Percentiles rank a stretch among this genome's conserved stretches.
phyloP scores from a whole-genome alignment of 2,329 filamentous ascomycete genomes.

The Cucurbitaria berberidis region DNA sequence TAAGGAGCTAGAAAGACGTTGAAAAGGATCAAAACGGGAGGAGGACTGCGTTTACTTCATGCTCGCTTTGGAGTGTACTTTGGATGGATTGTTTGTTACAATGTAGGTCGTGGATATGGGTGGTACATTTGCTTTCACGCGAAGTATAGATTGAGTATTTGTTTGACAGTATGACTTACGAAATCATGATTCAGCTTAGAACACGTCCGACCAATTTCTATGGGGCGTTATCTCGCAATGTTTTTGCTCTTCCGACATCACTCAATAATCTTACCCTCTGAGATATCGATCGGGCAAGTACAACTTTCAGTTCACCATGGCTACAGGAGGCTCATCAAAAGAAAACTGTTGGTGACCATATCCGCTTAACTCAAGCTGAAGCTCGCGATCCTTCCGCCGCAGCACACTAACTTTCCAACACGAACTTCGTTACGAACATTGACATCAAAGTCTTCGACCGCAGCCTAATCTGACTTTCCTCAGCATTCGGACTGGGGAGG shows the following conservation, averaged over 20 bases:
- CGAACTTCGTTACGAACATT: neutral
- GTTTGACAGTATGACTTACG: slow-evolving; percentile 5
- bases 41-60: neutral
- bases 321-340: neutral
- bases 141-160: slow-evolving; percentile 5
- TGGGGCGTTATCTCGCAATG: neutral
- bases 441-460: neutral
- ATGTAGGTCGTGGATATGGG: neutral
- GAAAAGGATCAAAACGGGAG: neutral
- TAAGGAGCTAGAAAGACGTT: too few species aligned
- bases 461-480: neutral
- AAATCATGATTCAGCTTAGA: neutral
- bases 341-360: neutral
- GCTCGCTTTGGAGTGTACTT: neutral
- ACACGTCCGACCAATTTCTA: neutral
- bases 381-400: neutral
- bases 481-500: neutral
- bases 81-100: neutral
- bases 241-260: neutral
- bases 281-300: neutral
- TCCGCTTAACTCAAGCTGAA: neutral
- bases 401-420: neutral
- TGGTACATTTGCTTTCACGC: neutral
- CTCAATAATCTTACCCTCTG: neutral
- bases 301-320: neutral